Base-by-base conservation (phyloP, 176 grass and related monocot species). In the Aegilops sharonensis region DNA sequence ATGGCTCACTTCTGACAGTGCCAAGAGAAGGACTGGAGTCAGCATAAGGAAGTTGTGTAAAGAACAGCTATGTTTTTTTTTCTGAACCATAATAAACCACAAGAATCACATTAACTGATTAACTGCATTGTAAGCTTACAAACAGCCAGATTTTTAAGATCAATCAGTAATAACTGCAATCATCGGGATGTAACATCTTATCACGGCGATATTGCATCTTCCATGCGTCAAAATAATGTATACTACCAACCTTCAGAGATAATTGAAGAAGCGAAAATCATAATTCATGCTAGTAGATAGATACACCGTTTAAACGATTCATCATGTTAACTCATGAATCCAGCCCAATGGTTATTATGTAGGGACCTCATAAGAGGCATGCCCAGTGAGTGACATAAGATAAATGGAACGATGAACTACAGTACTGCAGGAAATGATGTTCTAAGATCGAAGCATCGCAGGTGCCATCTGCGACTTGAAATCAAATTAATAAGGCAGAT, bases 1-100 rank as follows among this genome's bases (percentile, higher is more conserved):
- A 95, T 95, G 31, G 17, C 17, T 74, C 25, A 17, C 70, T 84
- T 83, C 81, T 90, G 71, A 20, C 48, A 72, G 31, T 63, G 23
- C 50, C 30, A 85, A 64, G n/a, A 50, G 31, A 81, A 60, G n/a
- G 29, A 70, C 15, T 9, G 3, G 39, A 70, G 32, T 91, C 31
- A 81, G 81, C 43, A 31, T 35, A 40, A 39, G 23, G 2, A 56
- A 68, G 2, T 13, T 23, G 1, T 21, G 15, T 1, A 32, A 10
- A 20, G 36, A 39, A 39, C 36, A 8, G 48, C 48, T 50, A 50
- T 50, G 48, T 5, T 74, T 77, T 39, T 36, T 42, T 50, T 60
- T 5, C 17, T 29, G 24, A 65, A 48, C 27, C 59, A 74, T 61
- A 29, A 37, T 45, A 25, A n/a, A 24, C 5, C 43, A 70, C 3